Evolutionary conservation across 345 rosid species (phyloP).

Genomic region (Salix arbutifolia): DNA sequence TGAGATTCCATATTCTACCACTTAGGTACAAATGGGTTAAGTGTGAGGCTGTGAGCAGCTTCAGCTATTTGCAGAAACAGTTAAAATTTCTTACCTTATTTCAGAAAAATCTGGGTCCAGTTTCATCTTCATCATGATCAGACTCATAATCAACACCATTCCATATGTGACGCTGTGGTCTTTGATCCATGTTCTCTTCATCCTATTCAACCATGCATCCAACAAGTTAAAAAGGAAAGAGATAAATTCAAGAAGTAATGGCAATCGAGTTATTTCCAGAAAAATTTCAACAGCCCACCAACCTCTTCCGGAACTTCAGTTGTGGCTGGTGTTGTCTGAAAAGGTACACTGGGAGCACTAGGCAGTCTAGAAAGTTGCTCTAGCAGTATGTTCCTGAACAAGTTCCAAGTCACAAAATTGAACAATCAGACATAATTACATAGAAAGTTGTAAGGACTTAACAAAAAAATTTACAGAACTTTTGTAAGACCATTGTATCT

Average conservation of each 20-base stretch:
- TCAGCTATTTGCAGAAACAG: neutral
- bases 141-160: conserved; percentile 67
- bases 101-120: conserved; percentile 38
- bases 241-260: neutral
- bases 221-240: conserved; percentile 6
- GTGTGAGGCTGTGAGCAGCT: neutral
- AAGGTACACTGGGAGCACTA: conserved; percentile 66
- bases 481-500: neutral
- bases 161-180: conserved; percentile 86
- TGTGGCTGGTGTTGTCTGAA: conserved; percentile 49
- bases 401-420: neutral
- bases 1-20: neutral
- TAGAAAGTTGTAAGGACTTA: neutral
- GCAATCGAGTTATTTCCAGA: neutral
- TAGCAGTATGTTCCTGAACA: conserved; percentile 40
- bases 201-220: conserved; percentile 32
- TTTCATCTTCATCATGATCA: conserved; percentile 71
- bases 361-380: conserved; percentile 56
- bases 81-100: conserved; percentile 33
- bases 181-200: conserved; percentile 59
- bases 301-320: conserved; percentile 66
- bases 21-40: neutral
- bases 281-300: conserved; percentile 12
- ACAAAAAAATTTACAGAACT: too few relatives aligned
- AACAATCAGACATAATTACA: neutral